These are phyloP conservation scores for Nemania diffusa DNA, from an alignment of 2,329 filamentous ascomycete species.

Conservation along the genomic window DNA sequence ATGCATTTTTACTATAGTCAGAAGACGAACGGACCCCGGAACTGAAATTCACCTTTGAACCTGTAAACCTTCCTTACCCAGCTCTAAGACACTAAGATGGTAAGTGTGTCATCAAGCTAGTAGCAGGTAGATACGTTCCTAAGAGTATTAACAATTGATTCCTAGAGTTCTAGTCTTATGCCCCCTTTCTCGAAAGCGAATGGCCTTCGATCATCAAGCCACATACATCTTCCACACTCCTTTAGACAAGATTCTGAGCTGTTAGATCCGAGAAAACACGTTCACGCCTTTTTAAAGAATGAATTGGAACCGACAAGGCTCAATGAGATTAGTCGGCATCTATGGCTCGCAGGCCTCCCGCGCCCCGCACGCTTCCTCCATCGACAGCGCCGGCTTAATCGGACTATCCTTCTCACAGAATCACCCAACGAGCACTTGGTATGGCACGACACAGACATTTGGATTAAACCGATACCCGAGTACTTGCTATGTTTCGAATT, in stretches of 20 bases:
- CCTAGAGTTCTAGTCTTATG: background rate
- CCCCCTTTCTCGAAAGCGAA: slow-evolving; percentile 15
- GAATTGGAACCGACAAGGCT: slow-evolving; percentile 33
- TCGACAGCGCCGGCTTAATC: slow-evolving; percentile 43
- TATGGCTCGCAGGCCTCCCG: slow-evolving; percentile 42
- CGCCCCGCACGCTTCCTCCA: slow-evolving; percentile 43
- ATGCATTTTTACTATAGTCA: background rate
- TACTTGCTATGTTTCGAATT: slow-evolving; percentile 44
- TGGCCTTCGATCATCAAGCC: slow-evolving; percentile 2
- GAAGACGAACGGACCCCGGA: background rate
- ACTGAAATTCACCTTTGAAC: background rate
- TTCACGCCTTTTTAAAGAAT: background rate
- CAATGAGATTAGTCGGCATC: slow-evolving; percentile 31
- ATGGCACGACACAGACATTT: slow-evolving; percentile 40
- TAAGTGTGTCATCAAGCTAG: too few species aligned
- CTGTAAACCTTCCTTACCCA: background rate
- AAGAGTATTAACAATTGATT: background rate
- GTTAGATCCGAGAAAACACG: background rate
- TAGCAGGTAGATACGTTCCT: too few species aligned
- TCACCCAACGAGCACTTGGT: slow-evolving; percentile 48
- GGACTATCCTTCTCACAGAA: slow-evolving; percentile 47
- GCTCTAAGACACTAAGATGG: background rate
- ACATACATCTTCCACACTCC: background rate
- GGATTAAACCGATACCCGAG: slow-evolving; percentile 45
- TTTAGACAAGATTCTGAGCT: slow-evolving; percentile 2